These are phyloP conservation scores for Picea glauca DNA, from an alignment of 75 land plant species.

Conservation along the genomic window DNA sequence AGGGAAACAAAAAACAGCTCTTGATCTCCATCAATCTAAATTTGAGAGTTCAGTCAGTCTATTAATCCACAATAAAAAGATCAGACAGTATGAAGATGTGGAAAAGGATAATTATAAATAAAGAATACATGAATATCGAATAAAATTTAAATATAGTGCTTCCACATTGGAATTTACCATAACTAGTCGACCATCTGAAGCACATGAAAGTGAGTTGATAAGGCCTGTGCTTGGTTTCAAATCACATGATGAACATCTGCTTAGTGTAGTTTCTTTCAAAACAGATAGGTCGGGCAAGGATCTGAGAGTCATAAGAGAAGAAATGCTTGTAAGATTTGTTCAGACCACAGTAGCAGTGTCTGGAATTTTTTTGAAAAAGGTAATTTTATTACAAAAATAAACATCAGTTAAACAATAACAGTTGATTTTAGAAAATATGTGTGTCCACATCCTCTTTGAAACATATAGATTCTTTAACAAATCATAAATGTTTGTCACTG, in stretches of 20 bases:
- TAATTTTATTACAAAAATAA: too few species aligned
- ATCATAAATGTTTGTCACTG: too few species aligned
- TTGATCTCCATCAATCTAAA: constrained; percentile 26
- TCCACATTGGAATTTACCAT: constrained; percentile 40
- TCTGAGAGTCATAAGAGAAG: constrained; percentile 24
- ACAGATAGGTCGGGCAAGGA: constrained; percentile 74
- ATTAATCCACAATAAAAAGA: background rate
- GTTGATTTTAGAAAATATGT: too few species aligned
- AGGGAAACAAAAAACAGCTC: constrained; percentile 30
- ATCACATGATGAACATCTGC: constrained; percentile 35
- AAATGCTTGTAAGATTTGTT: too few species aligned
- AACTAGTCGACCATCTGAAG: constrained; percentile 61
- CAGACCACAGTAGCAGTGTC: too few species aligned
- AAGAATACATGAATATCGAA: background rate
- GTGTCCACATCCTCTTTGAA: too few species aligned
- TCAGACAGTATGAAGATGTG: background rate
- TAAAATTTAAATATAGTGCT: background rate
- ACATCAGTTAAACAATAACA: too few species aligned
- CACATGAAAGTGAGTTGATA: constrained; percentile 27
- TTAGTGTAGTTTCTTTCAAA: constrained; percentile 57
- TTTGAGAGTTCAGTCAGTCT: constrained; percentile 2
- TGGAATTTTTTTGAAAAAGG: too few species aligned
- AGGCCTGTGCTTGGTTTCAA: constrained; percentile 31
- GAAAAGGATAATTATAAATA: background rate
- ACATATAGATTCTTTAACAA: too few species aligned